A percentile compares a stretch with the other conserved stretches of the same genome.
Conservation (phyloP, 2,329 filamentous ascomycete species). For the Aspergillus unguis region DNA sequence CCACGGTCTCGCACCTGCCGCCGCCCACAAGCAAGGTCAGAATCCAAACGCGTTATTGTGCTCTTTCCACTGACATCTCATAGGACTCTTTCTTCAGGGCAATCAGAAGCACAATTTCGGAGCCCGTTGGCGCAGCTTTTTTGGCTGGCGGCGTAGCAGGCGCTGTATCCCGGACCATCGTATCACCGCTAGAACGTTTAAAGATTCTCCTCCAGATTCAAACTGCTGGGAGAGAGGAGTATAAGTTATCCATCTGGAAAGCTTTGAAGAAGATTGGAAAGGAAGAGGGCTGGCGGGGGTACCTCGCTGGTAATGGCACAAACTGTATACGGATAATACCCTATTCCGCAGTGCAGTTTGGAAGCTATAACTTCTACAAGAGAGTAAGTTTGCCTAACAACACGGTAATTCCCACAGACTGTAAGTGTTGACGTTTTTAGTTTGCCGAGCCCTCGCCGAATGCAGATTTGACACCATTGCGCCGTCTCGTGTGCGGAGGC, state of each 20-base stretch:
- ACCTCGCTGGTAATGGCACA: conserved; percentile 96
- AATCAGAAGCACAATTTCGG: conserved; percentile 55
- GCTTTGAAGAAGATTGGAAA: conserved; percentile 92
- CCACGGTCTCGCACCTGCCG: conserved; percentile 22
- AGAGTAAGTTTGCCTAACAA: conserved; percentile 56
- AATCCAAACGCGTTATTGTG: background rate
- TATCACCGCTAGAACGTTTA: conserved; percentile 89
- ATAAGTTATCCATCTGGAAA: conserved; percentile 86
- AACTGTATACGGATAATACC: conserved; percentile 98
- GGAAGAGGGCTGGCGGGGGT: conserved; percentile 94
- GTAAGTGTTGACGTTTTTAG: conserved; percentile 34
- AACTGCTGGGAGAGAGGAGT: conserved; percentile 83
- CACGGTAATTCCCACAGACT: background rate
- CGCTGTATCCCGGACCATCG: conserved; percentile 94
- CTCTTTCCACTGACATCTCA: too few relatives aligned
- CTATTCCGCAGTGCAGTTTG: conserved; percentile 97
- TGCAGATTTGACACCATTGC: conserved; percentile 67
- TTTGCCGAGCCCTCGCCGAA: conserved; percentile 76
- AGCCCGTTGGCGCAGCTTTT: conserved; percentile 87
- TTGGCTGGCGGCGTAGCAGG: conserved; percentile 91
- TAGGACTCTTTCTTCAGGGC: conserved; percentile 20
- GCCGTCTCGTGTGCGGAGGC: conserved; percentile 84
- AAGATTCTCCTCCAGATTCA: conserved; percentile 99
- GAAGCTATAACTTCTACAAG: conserved; percentile 97
- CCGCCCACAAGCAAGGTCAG: conserved; percentile 24